Evolutionary conservation across 768 basidiomycete species (phyloP), one percentile per base, ranked within the genome.

Genomic region (Clitopilus hobsonii): DNA sequence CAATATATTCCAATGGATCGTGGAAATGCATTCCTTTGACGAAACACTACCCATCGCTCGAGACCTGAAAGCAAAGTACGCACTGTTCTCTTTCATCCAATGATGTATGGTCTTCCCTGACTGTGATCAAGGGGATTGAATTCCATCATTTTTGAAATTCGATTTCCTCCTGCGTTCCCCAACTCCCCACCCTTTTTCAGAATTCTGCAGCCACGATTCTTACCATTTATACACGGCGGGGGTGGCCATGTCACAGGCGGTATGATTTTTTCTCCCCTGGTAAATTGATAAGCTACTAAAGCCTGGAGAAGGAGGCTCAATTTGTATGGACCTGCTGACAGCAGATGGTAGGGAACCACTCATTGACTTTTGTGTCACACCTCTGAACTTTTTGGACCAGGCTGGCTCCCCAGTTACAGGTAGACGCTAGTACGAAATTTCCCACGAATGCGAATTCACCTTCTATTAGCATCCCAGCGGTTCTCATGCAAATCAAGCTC

Each of bases 101-200:
- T 25, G n/a, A 26, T 6, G 26, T n/a, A 10, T 22, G 10, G 14
- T 49, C 1, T 24, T 26, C 52, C 30, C 54, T 58, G 26, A 58
- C 45, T 28, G 38, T 0, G 32, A 20, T 23, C n/a, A 48, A 83
- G 85, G 61, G 72, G 75, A 41, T 62, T 91, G 51, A 80, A 81
- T 52, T 88, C 86, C 0, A 67, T 91, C 45, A 79, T 89, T 16
- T 83, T 91, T 60, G 88, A 89, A 63, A 83, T 89, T 52, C 71
- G 85, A 28, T 91, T 88, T 63, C 85, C 84, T 6, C 75, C 81
- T 1, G 74, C 72, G 16, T 89, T 82, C 65, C 88, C 88, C 0
- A 77, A 83, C 60, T 74, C 81, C 7, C 89, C 88, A 0, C 89
- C 89, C 0, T 89, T 87, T 72, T 88, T 90, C 69, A 79, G 88